Evolutionary conservation across 2,329 filamentous ascomycete genomes (phyloP).

Genomic region (Chrysosporium queenslandicum): DNA sequence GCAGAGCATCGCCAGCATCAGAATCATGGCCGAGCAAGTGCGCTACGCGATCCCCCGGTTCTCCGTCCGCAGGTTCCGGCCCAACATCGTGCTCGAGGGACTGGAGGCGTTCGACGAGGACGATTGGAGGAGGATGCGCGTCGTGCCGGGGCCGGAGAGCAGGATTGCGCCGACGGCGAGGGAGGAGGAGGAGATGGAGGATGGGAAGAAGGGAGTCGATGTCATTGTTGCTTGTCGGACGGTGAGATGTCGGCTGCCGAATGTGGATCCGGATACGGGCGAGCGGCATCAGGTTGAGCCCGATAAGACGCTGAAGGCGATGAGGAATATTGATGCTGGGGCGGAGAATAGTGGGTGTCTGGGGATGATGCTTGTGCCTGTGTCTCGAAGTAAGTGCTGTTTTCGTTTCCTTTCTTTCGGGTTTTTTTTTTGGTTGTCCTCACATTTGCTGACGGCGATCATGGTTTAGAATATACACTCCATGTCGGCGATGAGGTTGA

Average conservation of each 20-base stretch:
- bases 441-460: too few relatives aligned
- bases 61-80: constrained; percentile 46
- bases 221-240: constrained; percentile 48
- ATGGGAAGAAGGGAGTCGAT: constrained; percentile 24
- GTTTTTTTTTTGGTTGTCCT: too few relatives aligned
- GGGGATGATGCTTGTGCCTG: constrained; percentile 44
- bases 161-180: neutral
- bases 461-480: constrained; percentile 25
- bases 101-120: constrained; percentile 47
- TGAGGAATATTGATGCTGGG: constrained; percentile 44
- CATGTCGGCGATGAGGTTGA: constrained; percentile 32
- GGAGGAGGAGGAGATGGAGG: neutral
- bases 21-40: constrained; percentile 40
- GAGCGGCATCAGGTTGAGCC: constrained; percentile 41
- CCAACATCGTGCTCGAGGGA: constrained; percentile 49
- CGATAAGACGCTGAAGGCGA: constrained; percentile 40
- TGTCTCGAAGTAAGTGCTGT: constrained; percentile 21
- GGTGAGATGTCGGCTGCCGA: constrained; percentile 48
- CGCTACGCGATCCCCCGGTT: constrained; percentile 33
- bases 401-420: neutral
- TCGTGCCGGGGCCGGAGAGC: constrained; percentile 24
- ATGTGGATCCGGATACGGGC: constrained; percentile 49
- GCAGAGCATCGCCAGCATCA: constrained; percentile 46
- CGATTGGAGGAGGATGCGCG: constrained; percentile 44
- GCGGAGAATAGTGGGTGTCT: constrained; percentile 41